Evolutionary conservation across 2,329 filamentous ascomycete species (phyloP).

Genomic region (Fusarium cyanostomum): DNA sequence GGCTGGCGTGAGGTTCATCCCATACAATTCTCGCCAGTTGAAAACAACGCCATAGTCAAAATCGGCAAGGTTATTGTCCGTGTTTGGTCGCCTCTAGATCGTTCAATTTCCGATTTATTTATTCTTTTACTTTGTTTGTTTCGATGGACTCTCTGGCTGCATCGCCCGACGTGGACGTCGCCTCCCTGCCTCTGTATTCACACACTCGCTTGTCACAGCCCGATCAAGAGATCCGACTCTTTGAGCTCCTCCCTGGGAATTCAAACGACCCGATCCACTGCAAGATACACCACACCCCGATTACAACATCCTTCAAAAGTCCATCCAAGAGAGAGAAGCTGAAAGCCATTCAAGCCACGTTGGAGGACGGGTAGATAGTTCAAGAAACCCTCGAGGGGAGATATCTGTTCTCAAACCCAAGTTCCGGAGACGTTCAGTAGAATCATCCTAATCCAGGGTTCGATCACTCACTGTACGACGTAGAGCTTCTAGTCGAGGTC

Average conservation of each 20-base stretch:
- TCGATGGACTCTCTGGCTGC: neutral
- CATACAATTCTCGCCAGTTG: too few relatives aligned
- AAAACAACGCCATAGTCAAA: too few relatives aligned
- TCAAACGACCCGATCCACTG: neutral
- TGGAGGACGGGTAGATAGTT: neutral
- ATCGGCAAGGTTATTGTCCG: too few relatives aligned
- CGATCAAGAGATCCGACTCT: neutral
- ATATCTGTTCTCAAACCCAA: neutral
- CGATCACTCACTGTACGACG: neutral
- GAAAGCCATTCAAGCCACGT: neutral
- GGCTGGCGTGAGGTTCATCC: too few relatives aligned
- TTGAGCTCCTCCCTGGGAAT: neutral
- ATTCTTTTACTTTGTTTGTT: too few relatives aligned
- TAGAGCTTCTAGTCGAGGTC: neutral
- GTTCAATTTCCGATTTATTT: too few relatives aligned
- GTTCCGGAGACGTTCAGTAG: neutral
- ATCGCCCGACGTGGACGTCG: neutral
- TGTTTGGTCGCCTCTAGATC: too few relatives aligned
- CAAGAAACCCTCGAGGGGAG: neutral
- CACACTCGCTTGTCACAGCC: neutral
- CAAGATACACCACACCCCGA: neutral
- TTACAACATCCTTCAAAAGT: neutral
- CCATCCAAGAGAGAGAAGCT: neutral
- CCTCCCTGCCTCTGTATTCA: neutral
- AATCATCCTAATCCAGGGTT: neutral